Conservation (phyloP, 768 basidiomycete species). For the Macrocybe gigantea region DNA sequence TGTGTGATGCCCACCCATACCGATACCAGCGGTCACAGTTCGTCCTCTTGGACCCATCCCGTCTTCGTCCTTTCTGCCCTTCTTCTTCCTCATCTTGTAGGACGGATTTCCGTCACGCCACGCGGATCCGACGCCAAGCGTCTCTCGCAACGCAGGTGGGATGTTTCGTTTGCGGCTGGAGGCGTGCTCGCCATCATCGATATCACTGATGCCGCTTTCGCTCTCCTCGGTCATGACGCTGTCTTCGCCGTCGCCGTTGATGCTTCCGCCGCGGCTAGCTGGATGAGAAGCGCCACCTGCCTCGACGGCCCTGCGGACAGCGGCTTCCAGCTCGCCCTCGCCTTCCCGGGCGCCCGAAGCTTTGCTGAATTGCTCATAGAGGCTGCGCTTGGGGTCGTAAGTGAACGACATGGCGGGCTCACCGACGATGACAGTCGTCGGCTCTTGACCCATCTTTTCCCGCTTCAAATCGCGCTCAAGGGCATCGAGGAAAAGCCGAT, state of each 20-base stretch:
- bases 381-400: constrained; percentile 78
- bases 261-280: background rate
- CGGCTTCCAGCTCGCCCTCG: constrained; percentile 32
- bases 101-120: constrained; percentile 79
- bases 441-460: constrained; percentile 85
- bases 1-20: constrained; percentile 5
- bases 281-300: constrained; percentile 12
- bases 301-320: constrained; percentile 26
- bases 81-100: constrained; percentile 88
- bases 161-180: constrained; percentile 8
- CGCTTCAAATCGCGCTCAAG: constrained; percentile 94
- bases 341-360: constrained; percentile 34
- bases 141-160: constrained; percentile 14
- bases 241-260: constrained; percentile 12
- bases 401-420: constrained; percentile 88
- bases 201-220: constrained; percentile 17
- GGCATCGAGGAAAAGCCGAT: constrained; percentile 94
- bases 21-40: constrained; percentile 21
- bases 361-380: constrained; percentile 84
- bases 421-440: constrained; percentile 65
- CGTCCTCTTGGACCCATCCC: constrained; percentile 15
- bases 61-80: constrained; percentile 37
- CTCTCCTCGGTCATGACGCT: constrained; percentile 17
- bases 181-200: constrained; percentile 15
- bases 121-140: constrained; percentile 56